Evolutionary conservation across 2,329 filamentous ascomycete species (phyloP).

Genomic region (Ceratocystis lukuohia): DNA sequence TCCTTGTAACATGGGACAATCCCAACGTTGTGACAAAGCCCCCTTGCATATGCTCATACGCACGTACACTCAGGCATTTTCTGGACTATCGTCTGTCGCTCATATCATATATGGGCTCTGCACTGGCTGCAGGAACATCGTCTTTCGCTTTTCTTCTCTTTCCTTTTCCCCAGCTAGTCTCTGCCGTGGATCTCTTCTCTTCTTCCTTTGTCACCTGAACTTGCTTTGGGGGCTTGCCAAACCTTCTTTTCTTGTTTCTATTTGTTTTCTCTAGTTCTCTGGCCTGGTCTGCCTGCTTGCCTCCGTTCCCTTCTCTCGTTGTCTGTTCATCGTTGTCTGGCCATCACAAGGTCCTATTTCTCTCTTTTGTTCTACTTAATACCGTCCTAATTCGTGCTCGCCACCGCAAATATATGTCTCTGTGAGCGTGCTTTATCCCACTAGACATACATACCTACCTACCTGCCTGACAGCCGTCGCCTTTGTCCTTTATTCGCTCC

Average conservation of each 20-base stretch:
- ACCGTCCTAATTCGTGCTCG: background rate
- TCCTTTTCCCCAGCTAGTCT: background rate
- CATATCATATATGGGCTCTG: background rate
- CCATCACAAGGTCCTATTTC: too few species aligned
- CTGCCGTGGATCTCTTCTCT: background rate
- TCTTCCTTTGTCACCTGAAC: background rate
- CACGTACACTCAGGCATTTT: too few species aligned
- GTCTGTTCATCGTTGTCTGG: background rate
- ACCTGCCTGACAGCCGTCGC: background rate
- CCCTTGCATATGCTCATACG: background rate
- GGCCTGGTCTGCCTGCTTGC: conserved; percentile 6
- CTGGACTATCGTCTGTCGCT: background rate
- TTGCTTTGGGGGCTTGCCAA: background rate
- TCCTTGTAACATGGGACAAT: conserved; percentile 3
- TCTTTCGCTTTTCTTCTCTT: background rate
- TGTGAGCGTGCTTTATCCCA: background rate
- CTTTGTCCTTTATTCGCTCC: background rate
- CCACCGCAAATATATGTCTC: background rate
- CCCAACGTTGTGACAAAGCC: background rate
- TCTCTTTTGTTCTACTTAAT: background rate
- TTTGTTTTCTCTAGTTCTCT: background rate
- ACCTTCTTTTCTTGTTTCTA: background rate
- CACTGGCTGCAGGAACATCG: background rate
- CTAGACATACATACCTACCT: background rate
- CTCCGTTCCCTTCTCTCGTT: conserved; percentile 1